Evolutionary conservation across 345 rosid species (phyloP).

Genomic region (Tarenaya hassleriana): DNA sequence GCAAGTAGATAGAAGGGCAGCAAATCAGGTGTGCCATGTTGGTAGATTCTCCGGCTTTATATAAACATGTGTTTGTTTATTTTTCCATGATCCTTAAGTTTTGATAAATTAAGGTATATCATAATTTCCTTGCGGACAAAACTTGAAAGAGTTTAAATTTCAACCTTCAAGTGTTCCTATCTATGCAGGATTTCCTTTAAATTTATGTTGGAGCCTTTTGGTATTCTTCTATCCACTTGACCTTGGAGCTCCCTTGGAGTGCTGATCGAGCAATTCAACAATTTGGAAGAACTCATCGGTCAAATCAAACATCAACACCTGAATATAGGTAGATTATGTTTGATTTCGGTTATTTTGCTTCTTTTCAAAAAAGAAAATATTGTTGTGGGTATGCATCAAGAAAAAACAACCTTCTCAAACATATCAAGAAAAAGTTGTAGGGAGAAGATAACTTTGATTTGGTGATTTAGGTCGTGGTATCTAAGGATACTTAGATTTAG

Average conservation of each 20-base stretch:
- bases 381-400: no score
- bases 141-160: constrained; percentile 11
- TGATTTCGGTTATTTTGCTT: constrained; percentile 18
- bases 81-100: constrained; percentile 1
- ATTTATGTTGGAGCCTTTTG: constrained; percentile 14
- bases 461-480: no score
- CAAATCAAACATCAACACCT: constrained; percentile 99
- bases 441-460: no score
- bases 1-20: constrained; percentile 95
- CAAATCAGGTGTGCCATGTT: constrained; percentile 59
- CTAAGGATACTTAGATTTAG: no score
- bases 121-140: constrained; percentile 5
- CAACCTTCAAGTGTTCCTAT: background rate
- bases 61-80: background rate
- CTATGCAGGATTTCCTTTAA: background rate
- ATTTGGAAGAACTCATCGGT: constrained; percentile 96
- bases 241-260: constrained; percentile 99
- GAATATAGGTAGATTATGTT: constrained; percentile 63
- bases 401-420: no score
- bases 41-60: constrained; percentile 7
- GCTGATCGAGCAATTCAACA: constrained; percentile 99
- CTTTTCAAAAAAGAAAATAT: constrained; percentile 1
- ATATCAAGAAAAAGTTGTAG: no score
- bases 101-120: background rate
- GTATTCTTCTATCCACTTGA: constrained; percentile 53